These are phyloP conservation scores for Calocera cornea DNA, from an alignment of 768 basidiomycete genomes.

Conservation along the genomic window DNA sequence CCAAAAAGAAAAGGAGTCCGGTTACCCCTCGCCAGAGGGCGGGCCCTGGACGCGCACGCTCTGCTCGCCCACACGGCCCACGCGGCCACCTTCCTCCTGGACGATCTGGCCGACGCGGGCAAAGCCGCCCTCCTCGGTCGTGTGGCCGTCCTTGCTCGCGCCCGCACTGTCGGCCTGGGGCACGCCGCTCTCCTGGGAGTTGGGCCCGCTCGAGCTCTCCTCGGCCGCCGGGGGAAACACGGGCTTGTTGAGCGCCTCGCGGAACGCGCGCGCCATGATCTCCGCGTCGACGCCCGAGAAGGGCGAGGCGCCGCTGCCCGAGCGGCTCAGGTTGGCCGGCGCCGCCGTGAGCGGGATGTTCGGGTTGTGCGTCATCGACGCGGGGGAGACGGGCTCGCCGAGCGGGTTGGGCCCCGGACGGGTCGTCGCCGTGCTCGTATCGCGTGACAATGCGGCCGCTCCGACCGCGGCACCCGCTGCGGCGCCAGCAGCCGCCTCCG, in stretches of 20 bases:
- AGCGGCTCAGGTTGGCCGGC: not conserved
- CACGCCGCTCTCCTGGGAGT: not conserved
- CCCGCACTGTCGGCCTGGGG: not conserved
- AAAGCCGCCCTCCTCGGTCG: not conserved
- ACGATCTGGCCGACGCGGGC: not conserved
- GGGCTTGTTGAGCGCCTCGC: conserved; percentile 76
- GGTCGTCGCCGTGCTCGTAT: not conserved
- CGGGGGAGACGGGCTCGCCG: not conserved
- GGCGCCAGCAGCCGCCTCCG: not conserved
- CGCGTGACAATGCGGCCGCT: not conserved
- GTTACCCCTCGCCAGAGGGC: not conserved
- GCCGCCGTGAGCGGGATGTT: not conserved
- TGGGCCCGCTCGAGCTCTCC: conserved; percentile 41
- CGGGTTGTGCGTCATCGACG: not conserved
- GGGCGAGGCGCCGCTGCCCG: conserved; percentile 6
- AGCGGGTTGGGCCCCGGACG: too few species aligned
- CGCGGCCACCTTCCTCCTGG: not conserved
- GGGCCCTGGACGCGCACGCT: conserved; percentile 1
- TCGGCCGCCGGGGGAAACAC: conserved; percentile 67
- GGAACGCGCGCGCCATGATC: conserved; percentile 85
- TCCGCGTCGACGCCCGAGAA: conserved; percentile 79
- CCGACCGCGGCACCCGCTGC: not conserved
- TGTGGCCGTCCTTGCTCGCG: not conserved
- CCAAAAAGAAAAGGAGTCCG: not conserved
- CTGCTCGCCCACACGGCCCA: not conserved